phyloP scores from a whole-genome alignment of 2,329 filamentous ascomycete species.

The Corinectria fuckeliana region DNA sequence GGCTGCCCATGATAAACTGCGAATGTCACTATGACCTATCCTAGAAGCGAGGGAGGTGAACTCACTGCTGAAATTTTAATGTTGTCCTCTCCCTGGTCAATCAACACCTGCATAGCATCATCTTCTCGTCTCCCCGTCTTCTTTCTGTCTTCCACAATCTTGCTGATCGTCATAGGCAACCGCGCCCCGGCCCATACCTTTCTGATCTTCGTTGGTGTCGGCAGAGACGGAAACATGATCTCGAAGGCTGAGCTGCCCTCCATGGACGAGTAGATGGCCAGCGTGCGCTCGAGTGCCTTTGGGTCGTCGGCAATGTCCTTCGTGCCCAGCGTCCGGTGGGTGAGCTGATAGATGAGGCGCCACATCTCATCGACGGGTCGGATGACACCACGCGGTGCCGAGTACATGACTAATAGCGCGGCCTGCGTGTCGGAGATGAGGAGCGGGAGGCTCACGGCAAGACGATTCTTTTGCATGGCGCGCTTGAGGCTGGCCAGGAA shows the following conservation, averaged over 20 bases:
- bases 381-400: constrained; percentile 28
- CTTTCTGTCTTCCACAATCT: constrained; percentile 54
- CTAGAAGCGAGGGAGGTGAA: background rate
- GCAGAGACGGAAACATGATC: constrained; percentile 61
- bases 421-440: constrained; percentile 50
- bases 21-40: background rate
- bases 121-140: constrained; percentile 49
- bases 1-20: constrained; percentile 58
- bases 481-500: constrained; percentile 42
- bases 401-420: constrained; percentile 1
- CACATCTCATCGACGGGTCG: constrained; percentile 63
- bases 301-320: constrained; percentile 59
- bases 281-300: constrained; percentile 47
- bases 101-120: constrained; percentile 59
- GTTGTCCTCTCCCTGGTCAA: constrained; percentile 57
- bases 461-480: constrained; percentile 47
- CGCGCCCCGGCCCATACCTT: constrained; percentile 53
- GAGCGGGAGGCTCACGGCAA: constrained; percentile 47
- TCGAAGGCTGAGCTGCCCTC: constrained; percentile 51
- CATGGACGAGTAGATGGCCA: constrained; percentile 54
- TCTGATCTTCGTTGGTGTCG: constrained; percentile 50
- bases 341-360: constrained; percentile 60
- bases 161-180: constrained; percentile 56
- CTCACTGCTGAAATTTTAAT: constrained; percentile 50
- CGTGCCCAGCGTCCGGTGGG: constrained; percentile 61